A percentile compares a stretch with the other conserved stretches of the same genome.
Evolutionary conservation across 2,329 filamentous ascomycete genomes (phyloP).

Genomic region (Escovopsis sp.): DNA sequence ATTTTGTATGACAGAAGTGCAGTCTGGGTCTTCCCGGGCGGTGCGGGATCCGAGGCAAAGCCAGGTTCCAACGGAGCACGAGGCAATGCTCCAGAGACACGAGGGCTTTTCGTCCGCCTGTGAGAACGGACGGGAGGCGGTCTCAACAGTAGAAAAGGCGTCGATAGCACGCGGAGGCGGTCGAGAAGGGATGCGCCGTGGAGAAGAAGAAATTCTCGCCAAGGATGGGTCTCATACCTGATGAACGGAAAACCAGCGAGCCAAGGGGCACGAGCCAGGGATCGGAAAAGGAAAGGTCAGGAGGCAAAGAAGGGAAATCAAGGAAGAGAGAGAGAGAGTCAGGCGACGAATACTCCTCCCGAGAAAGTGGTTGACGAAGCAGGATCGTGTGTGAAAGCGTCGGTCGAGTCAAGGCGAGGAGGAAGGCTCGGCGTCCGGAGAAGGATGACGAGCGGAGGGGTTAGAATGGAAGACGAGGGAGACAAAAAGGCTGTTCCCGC

Average conservation of each 20-base stretch:
- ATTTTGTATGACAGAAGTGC: not conserved
- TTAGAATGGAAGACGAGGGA: not conserved
- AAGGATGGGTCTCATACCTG: slow-evolving; percentile 2
- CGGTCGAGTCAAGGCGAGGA: too few species aligned
- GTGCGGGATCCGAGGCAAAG: not conserved
- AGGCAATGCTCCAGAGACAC: not conserved
- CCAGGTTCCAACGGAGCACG: not conserved
- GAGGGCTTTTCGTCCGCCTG: not conserved
- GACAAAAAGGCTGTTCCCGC: too few species aligned
- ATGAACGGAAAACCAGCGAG: not conserved
- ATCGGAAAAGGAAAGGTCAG: too few species aligned
- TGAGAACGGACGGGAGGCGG: not conserved
- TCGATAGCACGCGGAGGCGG: not conserved
- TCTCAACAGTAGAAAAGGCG: too few species aligned
- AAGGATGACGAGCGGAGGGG: not conserved
- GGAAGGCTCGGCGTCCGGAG: not conserved
- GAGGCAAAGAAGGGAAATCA: not conserved
- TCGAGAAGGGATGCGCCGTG: not conserved
- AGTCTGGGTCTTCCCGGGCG: not conserved
- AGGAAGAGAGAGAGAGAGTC: not conserved
- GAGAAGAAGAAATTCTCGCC: not conserved
- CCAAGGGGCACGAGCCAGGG: not conserved
- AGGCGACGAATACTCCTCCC: too few species aligned
- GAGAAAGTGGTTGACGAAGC: not conserved
- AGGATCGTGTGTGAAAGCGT: too few species aligned